Conservation (phyloP, 768 basidiomycete species). For the Fistulinella prunicolor region DNA sequence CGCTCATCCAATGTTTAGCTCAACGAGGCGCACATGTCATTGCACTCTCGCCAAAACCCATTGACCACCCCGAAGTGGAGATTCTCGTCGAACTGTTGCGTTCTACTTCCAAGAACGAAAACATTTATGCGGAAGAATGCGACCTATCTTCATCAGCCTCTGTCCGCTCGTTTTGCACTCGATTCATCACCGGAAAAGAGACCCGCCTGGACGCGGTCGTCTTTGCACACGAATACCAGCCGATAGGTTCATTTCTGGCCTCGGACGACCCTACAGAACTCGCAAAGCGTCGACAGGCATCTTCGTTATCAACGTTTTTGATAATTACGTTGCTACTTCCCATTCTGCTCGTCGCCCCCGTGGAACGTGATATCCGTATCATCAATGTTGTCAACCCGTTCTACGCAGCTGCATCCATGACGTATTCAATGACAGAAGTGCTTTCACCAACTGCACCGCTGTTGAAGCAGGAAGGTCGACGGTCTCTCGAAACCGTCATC, state of each 20-base stretch:
- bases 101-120: conserved; percentile 65
- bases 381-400: conserved; percentile 85
- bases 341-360: conserved; percentile 72
- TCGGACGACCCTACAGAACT: conserved; percentile 29
- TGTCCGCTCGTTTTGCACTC: conserved; percentile 65
- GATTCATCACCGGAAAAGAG: conserved; percentile 63
- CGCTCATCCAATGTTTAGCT: conserved; percentile 63
- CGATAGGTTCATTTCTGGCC: conserved; percentile 50
- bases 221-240: conserved; percentile 73
- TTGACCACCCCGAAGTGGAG: conserved; percentile 46
- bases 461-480: conserved; percentile 59
- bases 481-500: conserved; percentile 60
- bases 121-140: conserved; percentile 78
- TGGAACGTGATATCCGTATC: conserved; percentile 89
- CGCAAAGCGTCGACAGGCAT: conserved; percentile 41
- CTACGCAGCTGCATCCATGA: conserved; percentile 73
- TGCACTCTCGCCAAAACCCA: conserved; percentile 60
- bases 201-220: conserved; percentile 76
- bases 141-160: conserved; percentile 64
- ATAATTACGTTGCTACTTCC: conserved; percentile 79
- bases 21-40: conserved; percentile 77
- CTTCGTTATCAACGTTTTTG: conserved; percentile 71
- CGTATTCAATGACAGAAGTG: conserved; percentile 31
- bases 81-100: conserved; percentile 67
- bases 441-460: conserved; percentile 30